Conservation (phyloP, 257 asterid genomes). For the Salvia hispanica region DNA sequence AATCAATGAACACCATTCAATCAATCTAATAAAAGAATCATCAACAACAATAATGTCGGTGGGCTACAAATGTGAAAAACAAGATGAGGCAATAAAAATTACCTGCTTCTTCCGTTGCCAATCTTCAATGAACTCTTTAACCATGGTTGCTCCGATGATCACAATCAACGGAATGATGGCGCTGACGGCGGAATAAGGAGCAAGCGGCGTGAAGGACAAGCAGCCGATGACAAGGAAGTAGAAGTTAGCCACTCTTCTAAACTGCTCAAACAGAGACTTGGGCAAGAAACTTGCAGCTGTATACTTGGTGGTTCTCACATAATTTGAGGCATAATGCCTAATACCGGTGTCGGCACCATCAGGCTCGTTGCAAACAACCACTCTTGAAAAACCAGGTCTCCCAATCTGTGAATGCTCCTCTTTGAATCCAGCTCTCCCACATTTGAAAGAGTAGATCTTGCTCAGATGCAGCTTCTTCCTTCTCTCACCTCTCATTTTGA, state of each 20-base stretch:
- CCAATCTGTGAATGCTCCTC: constrained; percentile 80
- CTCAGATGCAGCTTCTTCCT: constrained; percentile 65
- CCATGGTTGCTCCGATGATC: constrained; percentile 77
- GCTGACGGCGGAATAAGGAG: constrained; percentile 76
- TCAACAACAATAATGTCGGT: neutral
- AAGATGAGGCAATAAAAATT: constrained; percentile 24
- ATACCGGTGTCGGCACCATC: constrained; percentile 45
- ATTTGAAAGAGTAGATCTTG: constrained; percentile 74
- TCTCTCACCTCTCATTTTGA: constrained; percentile 44
- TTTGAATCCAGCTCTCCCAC: constrained; percentile 52
- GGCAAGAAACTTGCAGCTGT: constrained; percentile 84
- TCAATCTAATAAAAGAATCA: neutral
- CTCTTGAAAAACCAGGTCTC: constrained; percentile 88
- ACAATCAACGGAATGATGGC: constrained; percentile 65
- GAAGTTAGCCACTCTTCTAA: constrained; percentile 90
- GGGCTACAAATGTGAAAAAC: neutral
- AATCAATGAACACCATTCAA: neutral
- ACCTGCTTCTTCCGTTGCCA: constrained; percentile 81
- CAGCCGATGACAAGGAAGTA: constrained; percentile 75
- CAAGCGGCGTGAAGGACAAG: constrained; percentile 69
- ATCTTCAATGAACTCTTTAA: constrained; percentile 85
- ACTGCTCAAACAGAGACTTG: constrained; percentile 88
- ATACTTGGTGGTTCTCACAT: constrained; percentile 79
- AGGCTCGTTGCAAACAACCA: constrained; percentile 76
- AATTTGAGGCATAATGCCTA: constrained; percentile 55